Conservation (phyloP, 169 alveolate species). For the Perkinsus chesapeaki region DNA sequence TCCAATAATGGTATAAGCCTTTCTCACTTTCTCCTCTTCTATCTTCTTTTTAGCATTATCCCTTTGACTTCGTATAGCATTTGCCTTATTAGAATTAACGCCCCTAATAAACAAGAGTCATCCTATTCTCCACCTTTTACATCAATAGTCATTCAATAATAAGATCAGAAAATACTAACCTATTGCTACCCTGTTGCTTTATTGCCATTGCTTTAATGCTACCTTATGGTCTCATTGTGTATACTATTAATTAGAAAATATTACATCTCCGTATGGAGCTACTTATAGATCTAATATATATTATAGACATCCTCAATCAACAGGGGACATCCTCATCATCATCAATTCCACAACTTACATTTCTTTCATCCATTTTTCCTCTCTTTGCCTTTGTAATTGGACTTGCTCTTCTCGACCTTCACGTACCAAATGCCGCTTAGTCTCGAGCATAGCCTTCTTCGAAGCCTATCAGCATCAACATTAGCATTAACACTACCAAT, state of each 20-base stretch:
- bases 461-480: not conserved
- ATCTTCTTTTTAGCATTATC: constrained; percentile 18
- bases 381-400: not conserved
- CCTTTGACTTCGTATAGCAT: constrained; percentile 25
- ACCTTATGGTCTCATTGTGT: too few relatives aligned
- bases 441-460: not conserved
- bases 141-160: constrained; percentile 9
- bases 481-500: not conserved
- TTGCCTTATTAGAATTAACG: constrained; percentile 14
- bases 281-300: too few relatives aligned
- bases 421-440: not conserved
- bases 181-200: too few relatives aligned
- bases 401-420: not conserved
- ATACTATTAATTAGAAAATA: too few relatives aligned
- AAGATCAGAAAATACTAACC: too few relatives aligned
- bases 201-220: too few relatives aligned
- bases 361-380: not conserved
- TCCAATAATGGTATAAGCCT: too few relatives aligned
- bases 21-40: constrained; percentile 30
- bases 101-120: too few relatives aligned
- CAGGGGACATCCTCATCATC: not conserved
- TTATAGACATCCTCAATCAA: too few relatives aligned
- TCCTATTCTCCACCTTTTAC: constrained; percentile 20
- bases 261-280: too few relatives aligned
- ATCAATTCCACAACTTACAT: not conserved